Evolutionary conservation across 345 rosid genomes (phyloP), one percentile per base, ranked within the genome.

Genomic region (Eucalyptus melliodora): DNA sequence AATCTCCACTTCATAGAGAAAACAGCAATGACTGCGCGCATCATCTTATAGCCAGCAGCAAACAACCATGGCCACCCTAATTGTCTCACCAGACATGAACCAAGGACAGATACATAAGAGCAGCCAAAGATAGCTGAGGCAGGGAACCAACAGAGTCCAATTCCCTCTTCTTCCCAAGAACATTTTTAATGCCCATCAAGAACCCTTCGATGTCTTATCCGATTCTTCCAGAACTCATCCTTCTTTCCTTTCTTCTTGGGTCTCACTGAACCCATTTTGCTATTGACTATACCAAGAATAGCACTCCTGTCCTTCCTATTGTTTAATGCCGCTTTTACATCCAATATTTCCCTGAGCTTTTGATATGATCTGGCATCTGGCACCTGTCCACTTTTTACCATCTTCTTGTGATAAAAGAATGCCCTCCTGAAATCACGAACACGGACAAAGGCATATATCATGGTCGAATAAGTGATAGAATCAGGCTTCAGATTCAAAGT

Each of bases 371-470:
- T 93, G 23, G 89, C 89, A 92, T 97, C 99, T 10, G 97, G 98
- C 67, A 97, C 95, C 90, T 97, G 96, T 65, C 95, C 92, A 59
- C 92, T 95, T 91, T 95, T 95, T 62, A 97, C 98, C 99, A 97
- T 97, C 92, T 91, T 89, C 96, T 97, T 97, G 93, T 96, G 98
- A 91, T 96, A 97, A 92, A 86, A 95, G 91, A 96, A 97, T 5
- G 99, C 99, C 92, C 98, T 95, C 92, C 91, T 96, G 93, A 97
- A 97, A 92, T 97, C 99, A 42, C 97, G 93, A 86, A 95, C 99
- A 51, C 98, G 95, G 23, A 96, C 95, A 90, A 94, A 97, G 16
- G 97, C 98, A 34, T 97, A 95, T 89, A 96, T 96, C 97, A 96
- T 97, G 45, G 98, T 97, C 40, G 96, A 94, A 88, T 94, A 97